Percentiles rank a stretch among this genome's conserved stretches.
Conservation (phyloP, 2,329 filamentous ascomycete species). For the Calonectria multiphialidica region DNA sequence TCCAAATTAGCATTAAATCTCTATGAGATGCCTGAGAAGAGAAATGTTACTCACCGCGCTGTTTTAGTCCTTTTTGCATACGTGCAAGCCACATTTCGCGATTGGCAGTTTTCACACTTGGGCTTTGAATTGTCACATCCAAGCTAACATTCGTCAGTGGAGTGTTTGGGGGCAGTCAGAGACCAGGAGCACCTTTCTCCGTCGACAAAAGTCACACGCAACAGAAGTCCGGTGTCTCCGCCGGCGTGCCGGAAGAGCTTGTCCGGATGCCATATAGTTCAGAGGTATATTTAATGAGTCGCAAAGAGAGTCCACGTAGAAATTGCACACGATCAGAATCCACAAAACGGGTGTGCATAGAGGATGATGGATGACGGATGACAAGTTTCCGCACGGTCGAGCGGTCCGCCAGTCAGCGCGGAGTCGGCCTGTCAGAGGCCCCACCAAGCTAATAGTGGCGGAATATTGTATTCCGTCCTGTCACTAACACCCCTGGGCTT, state of each 20-base stretch:
- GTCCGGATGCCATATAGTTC: background rate
- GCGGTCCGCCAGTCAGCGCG: background rate
- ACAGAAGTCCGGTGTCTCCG: conserved; percentile 3
- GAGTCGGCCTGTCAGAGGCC: background rate
- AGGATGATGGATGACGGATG: background rate
- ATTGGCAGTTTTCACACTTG: conserved; percentile 32
- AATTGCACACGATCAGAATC: background rate
- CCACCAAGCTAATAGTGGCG: background rate
- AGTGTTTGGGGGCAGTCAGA: background rate
- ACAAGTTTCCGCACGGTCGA: background rate
- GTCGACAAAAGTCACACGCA: conserved; percentile 39
- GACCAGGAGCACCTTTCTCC: conserved; percentile 32
- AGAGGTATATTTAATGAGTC: background rate
- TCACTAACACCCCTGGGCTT: background rate
- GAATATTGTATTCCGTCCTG: conserved; percentile 26
- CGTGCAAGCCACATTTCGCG: conserved; percentile 16
- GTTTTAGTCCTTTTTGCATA: conserved; percentile 26
- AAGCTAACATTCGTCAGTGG: conserved; percentile 8
- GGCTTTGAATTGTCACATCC: conserved; percentile 38
- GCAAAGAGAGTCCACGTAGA: background rate
- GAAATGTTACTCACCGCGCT: conserved; percentile 19
- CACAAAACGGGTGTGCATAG: background rate
- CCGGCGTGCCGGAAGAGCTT: background rate
- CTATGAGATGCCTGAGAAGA: background rate
- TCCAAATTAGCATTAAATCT: background rate